Evolutionary conservation across 176 grass and related monocot species (phyloP), one percentile per base, ranked within the genome.

Genomic region (Zea luxurians): DNA sequence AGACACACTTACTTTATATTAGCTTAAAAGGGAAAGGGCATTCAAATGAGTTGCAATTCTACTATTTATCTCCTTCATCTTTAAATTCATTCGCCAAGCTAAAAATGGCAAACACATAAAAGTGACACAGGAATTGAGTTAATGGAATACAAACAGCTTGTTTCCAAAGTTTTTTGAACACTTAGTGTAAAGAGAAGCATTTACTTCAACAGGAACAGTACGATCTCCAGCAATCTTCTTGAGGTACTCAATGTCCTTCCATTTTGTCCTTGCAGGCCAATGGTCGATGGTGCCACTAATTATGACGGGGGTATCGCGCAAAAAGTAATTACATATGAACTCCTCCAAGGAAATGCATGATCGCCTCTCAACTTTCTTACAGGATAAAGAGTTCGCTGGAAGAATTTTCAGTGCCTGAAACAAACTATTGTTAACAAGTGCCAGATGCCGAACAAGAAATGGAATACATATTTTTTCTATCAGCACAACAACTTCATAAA

Each of bases 131-230:
- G 16, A 48, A 53, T 15, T 80, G 72, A 34, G 15, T 58, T 20
- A 60, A 50, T 1, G 15, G 47, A 66, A 60, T 9, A 77, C 4
- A 72, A 71, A 78, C 2, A 47, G 2, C 10, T 37, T 17, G 13
- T 34, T 73, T 66, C 53, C 53, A 84, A 74, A 45, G 15, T 61
- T 4, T 83, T 87, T 52, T 52, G 10, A 53, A 12, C 1, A 18
- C 78, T 17, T 17, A 83, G 20, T 61, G 45, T 20, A 79, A 72
- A 81, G 16, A 79, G 68, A 84, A 48, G 70, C 58, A 90, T 57
- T 90, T 85, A 98, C 96, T 83, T 98, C 96, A 49, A 98, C 91
- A 75, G 91, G 91, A 77, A 98, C 78, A 78, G 89, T 94, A n/a
- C 95, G 87, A 85, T 98, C 89, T 86, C 95, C 91, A 82, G 91